These are phyloP conservation scores for Calonectria crousiana DNA, from an alignment of 2,329 filamentous ascomycete species.

Conservation along the genomic window DNA sequence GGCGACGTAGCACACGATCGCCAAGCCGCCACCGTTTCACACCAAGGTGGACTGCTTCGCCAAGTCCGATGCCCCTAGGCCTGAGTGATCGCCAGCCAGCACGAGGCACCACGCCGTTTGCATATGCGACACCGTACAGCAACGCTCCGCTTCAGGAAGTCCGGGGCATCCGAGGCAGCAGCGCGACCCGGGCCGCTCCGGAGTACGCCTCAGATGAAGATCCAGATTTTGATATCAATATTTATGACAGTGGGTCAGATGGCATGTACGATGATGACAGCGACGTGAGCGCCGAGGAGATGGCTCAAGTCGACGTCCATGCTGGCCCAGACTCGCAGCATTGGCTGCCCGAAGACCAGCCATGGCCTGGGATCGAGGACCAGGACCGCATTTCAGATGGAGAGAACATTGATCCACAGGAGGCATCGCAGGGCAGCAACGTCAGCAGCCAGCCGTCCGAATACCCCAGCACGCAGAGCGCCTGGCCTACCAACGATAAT, in stretches of 20 bases:
- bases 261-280: conserved; percentile 47
- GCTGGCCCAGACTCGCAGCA: conserved; percentile 41
- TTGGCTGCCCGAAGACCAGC: conserved; percentile 65
- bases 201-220: conserved; percentile 52
- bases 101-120: conserved; percentile 68
- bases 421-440: conserved; percentile 48
- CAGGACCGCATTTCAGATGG: conserved; percentile 58
- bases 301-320: conserved; percentile 41
- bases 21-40: conserved; percentile 67
- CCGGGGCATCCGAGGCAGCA: conserved; percentile 46
- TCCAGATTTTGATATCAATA: conserved; percentile 52
- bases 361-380: conserved; percentile 69
- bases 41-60: conserved; percentile 66
- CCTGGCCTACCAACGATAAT: conserved; percentile 51
- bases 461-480: conserved; percentile 65
- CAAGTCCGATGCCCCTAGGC: conserved; percentile 55
- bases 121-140: conserved; percentile 83
- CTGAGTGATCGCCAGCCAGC: conserved; percentile 50
- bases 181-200: conserved; percentile 42
- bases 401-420: conserved; percentile 63
- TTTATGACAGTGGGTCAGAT: conserved; percentile 52
- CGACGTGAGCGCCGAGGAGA: conserved; percentile 41
- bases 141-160: conserved; percentile 64
- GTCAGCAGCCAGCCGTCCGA: conserved; percentile 67
- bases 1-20: conserved; percentile 70